Evolutionary conservation across 1,139 yeast species (phyloP).

Genomic region (Suhomyces wounanorum): DNA sequence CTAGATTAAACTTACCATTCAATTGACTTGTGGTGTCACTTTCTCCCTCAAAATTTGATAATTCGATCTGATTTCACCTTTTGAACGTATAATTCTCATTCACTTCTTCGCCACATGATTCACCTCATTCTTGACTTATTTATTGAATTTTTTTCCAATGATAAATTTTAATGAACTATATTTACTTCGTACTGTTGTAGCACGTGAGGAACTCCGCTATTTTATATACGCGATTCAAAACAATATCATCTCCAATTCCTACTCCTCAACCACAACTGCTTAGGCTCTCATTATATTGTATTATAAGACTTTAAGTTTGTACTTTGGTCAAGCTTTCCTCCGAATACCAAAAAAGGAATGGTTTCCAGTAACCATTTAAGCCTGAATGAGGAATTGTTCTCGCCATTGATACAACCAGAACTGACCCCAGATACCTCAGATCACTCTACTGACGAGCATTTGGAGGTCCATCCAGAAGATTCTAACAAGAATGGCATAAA

Average conservation of each 20-base stretch:
- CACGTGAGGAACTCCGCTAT: neutral
- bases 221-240: constrained; percentile 4
- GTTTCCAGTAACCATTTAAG: neutral
- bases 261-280: neutral
- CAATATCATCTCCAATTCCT: neutral
- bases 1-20: neutral
- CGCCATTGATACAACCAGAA: constrained; percentile 14
- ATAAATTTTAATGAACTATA: neutral
- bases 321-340: neutral
- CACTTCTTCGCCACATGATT: neutral
- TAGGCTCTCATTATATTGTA: neutral
- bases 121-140: neutral
- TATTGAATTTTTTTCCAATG: neutral
- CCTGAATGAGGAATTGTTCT: constrained; percentile 12
- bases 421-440: constrained; percentile 20
- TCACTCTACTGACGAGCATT: constrained; percentile 17
- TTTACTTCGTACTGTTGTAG: neutral
- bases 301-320: neutral
- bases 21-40: neutral
- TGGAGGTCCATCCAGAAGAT: neutral
- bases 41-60: neutral
- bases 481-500: neutral
- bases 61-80: neutral
- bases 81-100: neutral
- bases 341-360: neutral